phyloP scores from a whole-genome alignment of 2,329 filamentous ascomycete genomes.

The Lachnellula cervina region DNA sequence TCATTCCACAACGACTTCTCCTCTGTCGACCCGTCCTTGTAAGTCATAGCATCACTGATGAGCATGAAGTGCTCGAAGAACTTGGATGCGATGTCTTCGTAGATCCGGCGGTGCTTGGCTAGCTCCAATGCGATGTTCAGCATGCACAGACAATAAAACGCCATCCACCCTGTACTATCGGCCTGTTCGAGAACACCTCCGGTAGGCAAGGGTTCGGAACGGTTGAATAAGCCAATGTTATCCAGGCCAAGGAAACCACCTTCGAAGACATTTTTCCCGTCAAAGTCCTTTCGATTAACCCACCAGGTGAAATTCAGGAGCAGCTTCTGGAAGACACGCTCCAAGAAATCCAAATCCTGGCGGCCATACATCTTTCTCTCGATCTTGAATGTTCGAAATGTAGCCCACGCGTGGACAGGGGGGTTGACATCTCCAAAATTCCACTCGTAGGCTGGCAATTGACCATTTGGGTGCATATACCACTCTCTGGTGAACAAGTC shows the following conservation, averaged over 20 bases:
- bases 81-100: constrained; percentile 95
- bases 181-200: constrained; percentile 93
- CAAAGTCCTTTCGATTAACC: constrained; percentile 92
- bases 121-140: constrained; percentile 93
- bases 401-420: constrained; percentile 92
- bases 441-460: constrained; percentile 90
- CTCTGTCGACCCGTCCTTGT: constrained; percentile 62
- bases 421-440: constrained; percentile 98
- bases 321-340: constrained; percentile 93
- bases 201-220: constrained; percentile 89
- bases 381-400: constrained; percentile 95
- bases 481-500: constrained; percentile 94
- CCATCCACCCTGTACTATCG: constrained; percentile 98
- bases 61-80: constrained; percentile 99
- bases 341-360: constrained; percentile 91
- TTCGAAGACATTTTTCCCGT: constrained; percentile 96
- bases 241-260: constrained; percentile 92
- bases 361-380: constrained; percentile 95
- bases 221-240: constrained; percentile 97
- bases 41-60: constrained; percentile 96
- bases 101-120: constrained; percentile 89
- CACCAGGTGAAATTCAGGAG: constrained; percentile 98
- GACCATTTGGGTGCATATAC: constrained; percentile 98
- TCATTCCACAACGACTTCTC: constrained; percentile 94
- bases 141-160: constrained; percentile 95